Evolutionary conservation across 192 early-diverging fungal species (phyloP).

Genomic region (Coemansia sp.): DNA sequence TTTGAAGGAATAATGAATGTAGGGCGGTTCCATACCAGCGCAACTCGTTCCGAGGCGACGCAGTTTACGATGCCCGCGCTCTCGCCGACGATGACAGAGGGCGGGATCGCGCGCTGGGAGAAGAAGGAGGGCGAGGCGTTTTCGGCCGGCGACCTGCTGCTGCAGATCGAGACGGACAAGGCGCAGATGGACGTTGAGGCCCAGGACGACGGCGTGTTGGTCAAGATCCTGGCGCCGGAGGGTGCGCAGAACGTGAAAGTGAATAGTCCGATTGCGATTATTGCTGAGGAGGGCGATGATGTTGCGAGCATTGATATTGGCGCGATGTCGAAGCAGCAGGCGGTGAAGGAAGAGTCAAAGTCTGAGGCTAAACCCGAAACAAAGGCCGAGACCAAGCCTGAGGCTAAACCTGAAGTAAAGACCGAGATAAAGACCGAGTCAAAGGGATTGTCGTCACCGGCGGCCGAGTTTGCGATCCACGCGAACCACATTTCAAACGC

Average conservation of each 20-base stretch:
- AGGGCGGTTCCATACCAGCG: not conserved
- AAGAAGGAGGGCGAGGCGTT: slow-evolving; percentile 93
- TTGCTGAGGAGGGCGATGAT: slow-evolving; percentile 90
- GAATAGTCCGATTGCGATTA: slow-evolving; percentile 73
- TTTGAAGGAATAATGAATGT: no score
- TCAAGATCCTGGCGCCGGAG: slow-evolving; percentile 82
- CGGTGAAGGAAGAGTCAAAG: no score
- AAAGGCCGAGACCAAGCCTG: not conserved
- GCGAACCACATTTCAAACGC: slow-evolving; percentile 48
- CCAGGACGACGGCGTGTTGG: slow-evolving; percentile 95
- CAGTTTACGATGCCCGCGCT: slow-evolving; percentile 93
- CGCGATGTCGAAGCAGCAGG: slow-evolving; percentile 18
- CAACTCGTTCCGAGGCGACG: slow-evolving; percentile 22
- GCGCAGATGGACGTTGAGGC: slow-evolving; percentile 99
- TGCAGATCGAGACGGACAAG: slow-evolving; percentile 98
- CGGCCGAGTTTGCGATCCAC: slow-evolving; percentile 48
- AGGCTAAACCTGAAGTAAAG: not conserved
- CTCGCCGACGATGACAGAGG: slow-evolving; percentile 98
- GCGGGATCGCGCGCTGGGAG: slow-evolving; percentile 90
- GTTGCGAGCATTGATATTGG: slow-evolving; percentile 73
- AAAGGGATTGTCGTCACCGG: slow-evolving; percentile 24
- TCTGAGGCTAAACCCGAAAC: not conserved
- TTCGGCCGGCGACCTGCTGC: slow-evolving; percentile 85
- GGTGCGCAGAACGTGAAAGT: slow-evolving; percentile 68
- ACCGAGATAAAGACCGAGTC: slow-evolving; percentile 17